Conservation (phyloP, 495 filamentous ascomycete species). For the Aspergillus funiculosus region DNA sequence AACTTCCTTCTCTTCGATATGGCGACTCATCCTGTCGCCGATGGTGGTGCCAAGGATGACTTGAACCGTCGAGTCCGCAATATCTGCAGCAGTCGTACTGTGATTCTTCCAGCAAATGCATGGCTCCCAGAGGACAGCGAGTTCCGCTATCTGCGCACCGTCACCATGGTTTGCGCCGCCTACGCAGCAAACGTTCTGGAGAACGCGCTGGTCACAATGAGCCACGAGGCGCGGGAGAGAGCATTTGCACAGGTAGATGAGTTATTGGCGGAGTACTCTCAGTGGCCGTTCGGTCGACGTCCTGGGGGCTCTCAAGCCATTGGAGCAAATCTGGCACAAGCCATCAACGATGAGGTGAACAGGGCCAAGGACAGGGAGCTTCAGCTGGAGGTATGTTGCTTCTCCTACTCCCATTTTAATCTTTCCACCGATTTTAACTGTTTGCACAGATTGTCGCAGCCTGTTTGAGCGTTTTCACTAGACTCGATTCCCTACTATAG, state of each 20-base stretch:
- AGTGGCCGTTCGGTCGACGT: slow-evolving; percentile 88
- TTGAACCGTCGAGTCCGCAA: slow-evolving; percentile 87
- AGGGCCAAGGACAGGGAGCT: slow-evolving; percentile 84
- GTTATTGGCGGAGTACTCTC: slow-evolving; percentile 88
- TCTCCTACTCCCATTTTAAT: neutral
- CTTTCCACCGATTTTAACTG: slow-evolving; percentile 22
- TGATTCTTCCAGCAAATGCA: slow-evolving; percentile 73
- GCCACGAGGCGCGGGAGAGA: slow-evolving; percentile 87
- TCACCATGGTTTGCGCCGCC: slow-evolving; percentile 94
- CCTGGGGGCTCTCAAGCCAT: slow-evolving; percentile 68
- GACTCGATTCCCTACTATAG: slow-evolving; percentile 87
- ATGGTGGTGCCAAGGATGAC: slow-evolving; percentile 95
- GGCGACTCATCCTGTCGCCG: slow-evolving; percentile 97
- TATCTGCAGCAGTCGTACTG: slow-evolving; percentile 86
- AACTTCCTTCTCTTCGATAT: slow-evolving; percentile 99
- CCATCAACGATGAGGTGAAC: slow-evolving; percentile 80
- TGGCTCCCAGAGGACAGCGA: slow-evolving; percentile 93
- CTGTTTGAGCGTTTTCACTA: slow-evolving; percentile 92
- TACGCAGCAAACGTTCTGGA: slow-evolving; percentile 98
- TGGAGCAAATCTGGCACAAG: slow-evolving; percentile 89
- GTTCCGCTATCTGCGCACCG: slow-evolving; percentile 83
- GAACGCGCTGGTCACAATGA: slow-evolving; percentile 88
- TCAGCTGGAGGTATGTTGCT: slow-evolving; percentile 75
- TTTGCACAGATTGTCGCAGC: slow-evolving; percentile 73
- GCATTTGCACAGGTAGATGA: slow-evolving; percentile 97